Percentiles rank a stretch among this genome's conserved stretches.
These are phyloP conservation scores for Elsinoe necatrix DNA, from an alignment of 2,329 filamentous ascomycete genomes.

Conservation along the genomic window DNA sequence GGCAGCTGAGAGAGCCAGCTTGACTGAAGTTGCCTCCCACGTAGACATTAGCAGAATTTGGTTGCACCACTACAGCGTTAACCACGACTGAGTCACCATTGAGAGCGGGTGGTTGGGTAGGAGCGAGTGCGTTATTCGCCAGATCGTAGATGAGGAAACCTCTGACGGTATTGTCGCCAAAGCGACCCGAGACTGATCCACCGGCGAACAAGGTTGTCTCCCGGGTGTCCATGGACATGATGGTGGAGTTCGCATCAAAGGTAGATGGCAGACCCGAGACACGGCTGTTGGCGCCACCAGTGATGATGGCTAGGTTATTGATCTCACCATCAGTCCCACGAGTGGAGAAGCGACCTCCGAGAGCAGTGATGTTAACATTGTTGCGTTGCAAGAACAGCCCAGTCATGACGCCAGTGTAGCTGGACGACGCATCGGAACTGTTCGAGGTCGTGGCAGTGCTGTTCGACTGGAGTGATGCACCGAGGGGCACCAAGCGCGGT, in stretches of 20 bases:
- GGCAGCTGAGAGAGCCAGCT: slow-evolving; percentile 75
- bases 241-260: slow-evolving; percentile 63
- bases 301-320: slow-evolving; percentile 74
- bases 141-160: slow-evolving; percentile 79
- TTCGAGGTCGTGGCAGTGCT: slow-evolving; percentile 32
- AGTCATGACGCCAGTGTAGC: slow-evolving; percentile 54
- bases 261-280: slow-evolving; percentile 62
- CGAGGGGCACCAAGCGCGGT: slow-evolving; percentile 40
- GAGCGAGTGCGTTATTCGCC: slow-evolving; percentile 49
- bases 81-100: slow-evolving; percentile 63
- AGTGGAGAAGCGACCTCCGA: slow-evolving; percentile 79
- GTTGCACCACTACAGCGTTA: slow-evolving; percentile 64
- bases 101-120: slow-evolving; percentile 66
- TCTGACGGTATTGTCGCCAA: slow-evolving; percentile 54
- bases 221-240: slow-evolving; percentile 61
- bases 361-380: slow-evolving; percentile 69
- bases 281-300: slow-evolving; percentile 58
- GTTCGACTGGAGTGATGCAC: slow-evolving; percentile 35
- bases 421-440: slow-evolving; percentile 31
- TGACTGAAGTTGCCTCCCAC: slow-evolving; percentile 78
- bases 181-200: slow-evolving; percentile 64
- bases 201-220: slow-evolving; percentile 70
- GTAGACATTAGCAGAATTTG: slow-evolving; percentile 65
- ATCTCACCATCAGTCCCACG: slow-evolving; percentile 59
- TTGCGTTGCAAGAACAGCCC: slow-evolving; percentile 68